phyloP scores from a whole-genome alignment of 352 stramenopile species.

The Pythium aquatile region DNA sequence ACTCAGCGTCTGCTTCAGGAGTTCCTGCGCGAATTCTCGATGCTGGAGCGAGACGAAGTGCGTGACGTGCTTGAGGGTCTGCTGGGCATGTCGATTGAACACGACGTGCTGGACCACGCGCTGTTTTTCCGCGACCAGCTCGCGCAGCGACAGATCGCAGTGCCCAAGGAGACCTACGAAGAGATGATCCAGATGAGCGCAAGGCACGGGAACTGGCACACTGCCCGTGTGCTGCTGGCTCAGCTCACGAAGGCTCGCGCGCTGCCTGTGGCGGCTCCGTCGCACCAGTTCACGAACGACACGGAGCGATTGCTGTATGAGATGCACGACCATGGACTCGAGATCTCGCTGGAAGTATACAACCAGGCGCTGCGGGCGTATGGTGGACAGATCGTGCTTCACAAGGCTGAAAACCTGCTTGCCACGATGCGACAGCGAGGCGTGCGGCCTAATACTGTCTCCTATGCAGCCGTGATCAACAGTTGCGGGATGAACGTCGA shows the following conservation, averaged over 20 bases:
- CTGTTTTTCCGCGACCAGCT: constrained; percentile 62
- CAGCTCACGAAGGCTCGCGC: constrained; percentile 45
- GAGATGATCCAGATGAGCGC: constrained; percentile 51
- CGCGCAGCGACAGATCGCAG: constrained; percentile 25
- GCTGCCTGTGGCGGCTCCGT: constrained; percentile 31
- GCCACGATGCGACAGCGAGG: constrained; percentile 37
- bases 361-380: constrained; percentile 71
- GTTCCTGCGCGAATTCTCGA: constrained; percentile 33
- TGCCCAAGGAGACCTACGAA: constrained; percentile 42
- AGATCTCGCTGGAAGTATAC: constrained; percentile 42
- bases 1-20: constrained; percentile 43
- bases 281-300: constrained; percentile 51
- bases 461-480: constrained; percentile 53
- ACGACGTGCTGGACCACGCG: constrained; percentile 46
- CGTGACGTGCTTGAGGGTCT: constrained; percentile 39
- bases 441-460: constrained; percentile 47
- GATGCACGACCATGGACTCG: constrained; percentile 39
- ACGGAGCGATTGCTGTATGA: constrained; percentile 47
- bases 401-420: constrained; percentile 44
- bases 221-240: constrained; percentile 44
- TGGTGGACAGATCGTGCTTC: constrained; percentile 35
- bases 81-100: constrained; percentile 42
- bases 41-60: constrained; percentile 41
- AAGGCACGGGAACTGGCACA: constrained; percentile 52
- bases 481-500: constrained; percentile 44